phyloP scores from a whole-genome alignment of 1,284 basidiomycete species.

The Ceratobasidium sp. region DNA sequence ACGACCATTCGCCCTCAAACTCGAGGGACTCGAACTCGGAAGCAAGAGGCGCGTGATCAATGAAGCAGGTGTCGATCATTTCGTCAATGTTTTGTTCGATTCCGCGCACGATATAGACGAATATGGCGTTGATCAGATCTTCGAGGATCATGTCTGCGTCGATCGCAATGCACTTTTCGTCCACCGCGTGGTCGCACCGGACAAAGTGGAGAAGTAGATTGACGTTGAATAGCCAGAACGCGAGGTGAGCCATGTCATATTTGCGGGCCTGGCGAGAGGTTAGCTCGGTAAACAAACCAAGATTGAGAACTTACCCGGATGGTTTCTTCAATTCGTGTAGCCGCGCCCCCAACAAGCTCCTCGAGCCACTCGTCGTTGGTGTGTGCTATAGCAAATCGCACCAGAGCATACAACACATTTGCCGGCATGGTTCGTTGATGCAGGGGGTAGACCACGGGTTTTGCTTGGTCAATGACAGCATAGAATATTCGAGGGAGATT shows the following conservation, averaged over 20 bases:
- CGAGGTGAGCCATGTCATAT: constrained; percentile 83
- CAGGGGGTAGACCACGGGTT: constrained; percentile 51
- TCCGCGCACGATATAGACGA: constrained; percentile 94
- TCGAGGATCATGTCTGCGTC: constrained; percentile 80
- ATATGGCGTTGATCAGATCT: constrained; percentile 93
- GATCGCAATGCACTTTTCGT: constrained; percentile 76
- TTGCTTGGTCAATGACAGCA: constrained; percentile 52
- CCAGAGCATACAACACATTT: constrained; percentile 80
- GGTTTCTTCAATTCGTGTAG: constrained; percentile 89
- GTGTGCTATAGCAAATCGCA: constrained; percentile 84
- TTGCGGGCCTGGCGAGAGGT: constrained; percentile 66
- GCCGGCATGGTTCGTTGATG: constrained; percentile 78
- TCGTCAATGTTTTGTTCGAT: constrained; percentile 89
- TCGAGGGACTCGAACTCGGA: constrained; percentile 82
- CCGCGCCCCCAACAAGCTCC: constrained; percentile 86
- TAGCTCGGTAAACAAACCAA: background rate
- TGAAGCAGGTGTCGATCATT: constrained; percentile 79
- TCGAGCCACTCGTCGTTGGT: constrained; percentile 91
- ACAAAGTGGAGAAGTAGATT: constrained; percentile 90
- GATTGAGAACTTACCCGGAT: constrained; percentile 73
- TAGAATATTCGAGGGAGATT: constrained; percentile 44
- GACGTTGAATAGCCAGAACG: constrained; percentile 95
- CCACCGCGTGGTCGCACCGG: constrained; percentile 79
- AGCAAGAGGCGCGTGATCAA: constrained; percentile 83
- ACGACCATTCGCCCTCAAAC: constrained; percentile 96